Base-by-base conservation (phyloP, 1,139 yeast species). In the Geotrichum restrictum region DNA sequence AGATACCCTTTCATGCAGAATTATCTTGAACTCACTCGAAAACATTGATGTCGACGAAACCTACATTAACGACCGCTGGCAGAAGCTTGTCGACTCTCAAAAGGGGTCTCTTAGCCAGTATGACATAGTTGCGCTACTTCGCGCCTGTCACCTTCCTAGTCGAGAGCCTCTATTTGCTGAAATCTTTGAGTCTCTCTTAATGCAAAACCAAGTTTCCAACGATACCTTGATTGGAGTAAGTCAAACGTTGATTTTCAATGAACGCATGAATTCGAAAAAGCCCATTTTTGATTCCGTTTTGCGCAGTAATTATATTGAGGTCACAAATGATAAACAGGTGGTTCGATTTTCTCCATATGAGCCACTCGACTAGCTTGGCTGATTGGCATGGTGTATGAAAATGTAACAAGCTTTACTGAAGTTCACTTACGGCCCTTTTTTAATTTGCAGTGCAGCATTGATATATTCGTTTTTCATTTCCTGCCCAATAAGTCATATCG, bases 111-210 rank as follows among this genome's bases (percentile, higher is more conserved):
- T 83, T 61, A 91, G 94, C 10, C 81, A 81, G 63, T 94, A 93
- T 24, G 95, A 88, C 70, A 86, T 95, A 91, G 83, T 91, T 46
- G 87, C 96, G 1, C 72, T 89, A 55, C 64, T 65, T 24, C 61
- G 68, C 44, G 71, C 72, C 5, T 65, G 69, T 40, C 47, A 37
- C 37, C 42, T 36, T 10, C 48, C 51, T 5, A 43, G 45, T 29
- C 42, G 57, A 11, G 53, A 54, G 31, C 45, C 31, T 11, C 10
- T 54, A 7, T 51, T 54, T 38, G 38, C 53, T 19, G 34, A 40
- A 13, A 43, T 53, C 18, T 47, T 53, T 31, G 52, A 51, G 22
- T 40, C 43, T 16, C 50, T 42, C 13, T 33, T 54, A 8, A 32
- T 31, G 37, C 39, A 33, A 14, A 57, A 70, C 69, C 43, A 34